phyloP scores from a whole-genome alignment of 139 green algal species.

The Chlamydomonas sp. region DNA sequence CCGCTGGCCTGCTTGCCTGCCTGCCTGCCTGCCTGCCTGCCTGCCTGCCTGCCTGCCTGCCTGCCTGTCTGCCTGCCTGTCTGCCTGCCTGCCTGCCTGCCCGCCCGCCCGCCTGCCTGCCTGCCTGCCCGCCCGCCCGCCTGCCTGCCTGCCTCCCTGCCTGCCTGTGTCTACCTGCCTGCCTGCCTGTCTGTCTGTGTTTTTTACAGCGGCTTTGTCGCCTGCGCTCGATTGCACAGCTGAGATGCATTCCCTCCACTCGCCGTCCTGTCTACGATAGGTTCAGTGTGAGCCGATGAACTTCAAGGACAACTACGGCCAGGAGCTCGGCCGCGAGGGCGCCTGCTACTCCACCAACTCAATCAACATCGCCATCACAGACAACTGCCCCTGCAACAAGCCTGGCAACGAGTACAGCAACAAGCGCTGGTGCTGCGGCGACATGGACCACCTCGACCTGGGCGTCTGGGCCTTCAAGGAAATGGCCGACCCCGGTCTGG shows the following conservation, averaged over 20 bases:
- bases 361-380: neutral
- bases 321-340: neutral
- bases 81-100: too few species aligned
- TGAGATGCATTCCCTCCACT: too few species aligned
- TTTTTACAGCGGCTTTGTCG: neutral
- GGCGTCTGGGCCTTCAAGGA: constrained; percentile 6
- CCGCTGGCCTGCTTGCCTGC: too few species aligned
- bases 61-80: too few species aligned
- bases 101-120: too few species aligned
- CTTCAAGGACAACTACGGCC: constrained; percentile 4
- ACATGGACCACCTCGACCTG: constrained; percentile 12
- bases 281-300: constrained; percentile 4
- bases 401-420: constrained; percentile 9
- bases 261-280: neutral
- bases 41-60: too few species aligned
- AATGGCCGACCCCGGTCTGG: constrained; percentile 9
- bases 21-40: too few species aligned
- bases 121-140: too few species aligned
- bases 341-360: neutral
- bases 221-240: too few species aligned
- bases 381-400: constrained; percentile 5
- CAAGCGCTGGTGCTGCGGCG: constrained; percentile 13
- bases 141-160: too few species aligned
- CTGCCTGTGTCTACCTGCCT: too few species aligned
- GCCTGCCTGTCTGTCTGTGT: neutral